Percentiles rank a stretch among this genome's conserved stretches.
Conservation (phyloP, 495 filamentous ascomycete genomes). For the Diplogelasinospora grovesii region DNA sequence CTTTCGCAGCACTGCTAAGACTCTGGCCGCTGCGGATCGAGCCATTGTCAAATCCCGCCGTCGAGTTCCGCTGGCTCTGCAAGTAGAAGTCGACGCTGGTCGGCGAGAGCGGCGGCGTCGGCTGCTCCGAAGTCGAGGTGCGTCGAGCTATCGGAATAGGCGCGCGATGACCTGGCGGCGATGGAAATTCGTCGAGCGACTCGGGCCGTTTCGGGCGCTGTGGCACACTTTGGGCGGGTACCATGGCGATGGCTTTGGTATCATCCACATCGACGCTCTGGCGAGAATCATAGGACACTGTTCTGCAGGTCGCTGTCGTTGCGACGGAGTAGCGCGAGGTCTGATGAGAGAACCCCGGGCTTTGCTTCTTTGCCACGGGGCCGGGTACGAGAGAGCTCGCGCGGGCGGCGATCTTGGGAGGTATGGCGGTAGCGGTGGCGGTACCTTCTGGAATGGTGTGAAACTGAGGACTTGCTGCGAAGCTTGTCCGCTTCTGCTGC, state of each 20-base stretch:
- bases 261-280: neutral
- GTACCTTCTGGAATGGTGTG: constrained; percentile 13
- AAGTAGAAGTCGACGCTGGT: constrained; percentile 38
- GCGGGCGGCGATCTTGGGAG: constrained; percentile 11
- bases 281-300: constrained; percentile 2
- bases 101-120: constrained; percentile 42
- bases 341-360: constrained; percentile 3
- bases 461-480: constrained; percentile 17
- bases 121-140: constrained; percentile 30
- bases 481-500: constrained; percentile 17
- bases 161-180: constrained; percentile 13
- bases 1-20: constrained; percentile 5
- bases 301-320: constrained; percentile 14
- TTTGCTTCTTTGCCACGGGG: constrained; percentile 5
- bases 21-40: constrained; percentile 19
- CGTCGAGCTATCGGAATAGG: constrained; percentile 8
- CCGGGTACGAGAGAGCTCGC: constrained; percentile 15
- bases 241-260: constrained; percentile 11
- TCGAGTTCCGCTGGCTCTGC: constrained; percentile 19
- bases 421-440: neutral
- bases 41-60: constrained; percentile 11
- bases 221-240: constrained; percentile 8
- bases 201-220: constrained; percentile 6
- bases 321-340: constrained; percentile 12
- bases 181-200: constrained; percentile 24